These are phyloP conservation scores for Cryphonectria carpinicola DNA, from an alignment of 2,329 filamentous ascomycete genomes.

Conservation along the genomic window DNA sequence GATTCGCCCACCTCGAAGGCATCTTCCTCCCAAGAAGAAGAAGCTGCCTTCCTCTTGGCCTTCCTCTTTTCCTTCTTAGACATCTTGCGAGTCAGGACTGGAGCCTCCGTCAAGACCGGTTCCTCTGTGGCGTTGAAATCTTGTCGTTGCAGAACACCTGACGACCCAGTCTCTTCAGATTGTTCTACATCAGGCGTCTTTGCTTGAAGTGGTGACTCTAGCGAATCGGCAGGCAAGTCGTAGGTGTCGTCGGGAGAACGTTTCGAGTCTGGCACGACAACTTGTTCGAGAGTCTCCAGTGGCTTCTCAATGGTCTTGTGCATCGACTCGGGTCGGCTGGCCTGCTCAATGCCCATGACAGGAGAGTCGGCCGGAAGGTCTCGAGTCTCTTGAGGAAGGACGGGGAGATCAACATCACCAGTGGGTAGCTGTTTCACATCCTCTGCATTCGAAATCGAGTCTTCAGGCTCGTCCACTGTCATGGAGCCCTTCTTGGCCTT, in stretches of 20 bases:
- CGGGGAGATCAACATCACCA: background rate
- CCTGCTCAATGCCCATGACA: background rate
- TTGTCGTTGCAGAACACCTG: background rate
- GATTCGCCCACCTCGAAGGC: slow-evolving; percentile 24
- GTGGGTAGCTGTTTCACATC: background rate
- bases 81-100: slow-evolving; percentile 26
- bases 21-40: slow-evolving; percentile 24
- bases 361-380: background rate
- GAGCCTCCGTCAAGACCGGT: background rate
- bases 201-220: background rate
- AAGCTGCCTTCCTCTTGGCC: slow-evolving; percentile 39
- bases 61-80: slow-evolving; percentile 30
- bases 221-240: background rate
- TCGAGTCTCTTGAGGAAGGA: background rate
- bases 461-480: slow-evolving; percentile 15
- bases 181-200: background rate
- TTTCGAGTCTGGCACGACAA: background rate
- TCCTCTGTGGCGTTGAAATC: background rate
- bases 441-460: background rate
- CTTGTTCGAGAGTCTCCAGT: background rate
- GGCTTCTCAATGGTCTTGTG: background rate
- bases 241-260: background rate
- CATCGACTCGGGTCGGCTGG: background rate
- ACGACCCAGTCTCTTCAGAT: background rate
- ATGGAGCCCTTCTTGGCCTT: slow-evolving; percentile 25